phyloP scores from a whole-genome alignment of 1,284 basidiomycete species.

The Ustilago crameri region DNA sequence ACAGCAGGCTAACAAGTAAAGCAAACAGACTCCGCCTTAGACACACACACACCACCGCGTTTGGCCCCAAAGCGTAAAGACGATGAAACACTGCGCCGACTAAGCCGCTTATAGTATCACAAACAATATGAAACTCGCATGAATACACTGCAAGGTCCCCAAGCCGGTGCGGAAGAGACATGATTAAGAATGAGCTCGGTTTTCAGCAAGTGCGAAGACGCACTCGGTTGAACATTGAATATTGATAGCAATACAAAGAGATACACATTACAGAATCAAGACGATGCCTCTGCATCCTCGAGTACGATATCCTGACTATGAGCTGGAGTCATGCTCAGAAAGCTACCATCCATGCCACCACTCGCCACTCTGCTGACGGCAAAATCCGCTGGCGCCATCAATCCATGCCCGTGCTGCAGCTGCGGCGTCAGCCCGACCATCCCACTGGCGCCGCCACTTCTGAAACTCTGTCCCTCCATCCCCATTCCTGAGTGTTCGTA shows the following conservation, averaged over 20 bases:
- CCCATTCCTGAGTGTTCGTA: slow-evolving; percentile 8
- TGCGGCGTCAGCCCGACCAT: slow-evolving; percentile 12
- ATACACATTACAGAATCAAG: background rate
- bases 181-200: too few relatives aligned
- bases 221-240: background rate
- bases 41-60: too few relatives aligned
- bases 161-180: too few relatives aligned
- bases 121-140: too few relatives aligned
- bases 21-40: background rate
- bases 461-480: slow-evolving; percentile 1
- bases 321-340: slow-evolving; percentile 17
- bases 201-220: background rate
- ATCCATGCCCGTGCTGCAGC: background rate
- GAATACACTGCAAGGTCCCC: too few relatives aligned
- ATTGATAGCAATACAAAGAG: too few relatives aligned
- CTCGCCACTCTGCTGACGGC: slow-evolving; percentile 16
- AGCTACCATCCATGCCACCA: slow-evolving; percentile 16
- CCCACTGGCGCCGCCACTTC: too few relatives aligned
- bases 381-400: slow-evolving; percentile 26
- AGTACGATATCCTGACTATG: slow-evolving; percentile 20
- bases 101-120: too few relatives aligned
- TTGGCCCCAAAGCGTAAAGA: background rate
- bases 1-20: slow-evolving; percentile 16
- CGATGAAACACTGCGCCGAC: too few relatives aligned
- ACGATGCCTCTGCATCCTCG: slow-evolving; percentile 25